These are phyloP conservation scores for Coemansia umbellata DNA, from an alignment of 192 early-diverging fungal species.

Conservation along the genomic window DNA sequence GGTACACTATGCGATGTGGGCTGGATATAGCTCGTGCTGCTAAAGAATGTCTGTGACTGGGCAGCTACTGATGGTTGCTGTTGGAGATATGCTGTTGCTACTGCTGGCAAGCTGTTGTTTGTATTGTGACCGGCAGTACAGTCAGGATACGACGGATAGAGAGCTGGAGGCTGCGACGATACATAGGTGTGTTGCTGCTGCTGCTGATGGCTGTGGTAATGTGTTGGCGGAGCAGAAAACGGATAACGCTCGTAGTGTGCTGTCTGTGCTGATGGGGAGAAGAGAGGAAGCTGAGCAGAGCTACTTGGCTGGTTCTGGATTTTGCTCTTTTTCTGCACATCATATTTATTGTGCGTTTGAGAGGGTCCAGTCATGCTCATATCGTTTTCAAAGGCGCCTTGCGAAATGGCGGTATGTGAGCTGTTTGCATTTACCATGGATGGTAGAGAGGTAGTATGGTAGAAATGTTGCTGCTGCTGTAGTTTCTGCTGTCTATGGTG, in stretches of 20 bases:
- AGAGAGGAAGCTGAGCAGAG: no score
- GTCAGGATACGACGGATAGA: background rate
- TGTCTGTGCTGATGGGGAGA: background rate
- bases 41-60: background rate
- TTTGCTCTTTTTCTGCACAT: slow-evolving; percentile 3
- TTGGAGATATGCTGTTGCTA: slow-evolving; percentile 2
- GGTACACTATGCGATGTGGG: slow-evolving; percentile 15
- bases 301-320: background rate
- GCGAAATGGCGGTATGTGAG: no score
- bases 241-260: no score
- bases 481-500: no score
- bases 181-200: slow-evolving; percentile 4
- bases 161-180: background rate
- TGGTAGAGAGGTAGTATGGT: no score
- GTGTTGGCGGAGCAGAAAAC: slow-evolving; percentile 1
- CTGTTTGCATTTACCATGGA: no score
- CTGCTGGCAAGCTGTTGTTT: background rate
- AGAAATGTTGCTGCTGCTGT: slow-evolving; percentile 1
- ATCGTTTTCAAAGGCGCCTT: slow-evolving; percentile 13
- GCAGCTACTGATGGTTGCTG: background rate
- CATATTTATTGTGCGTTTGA: slow-evolving; percentile 16
- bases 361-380: slow-evolving; percentile 10
- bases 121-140: background rate
- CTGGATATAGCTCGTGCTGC: background rate
- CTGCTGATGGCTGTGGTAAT: slow-evolving; percentile 3